phyloP scores from a whole-genome alignment of 2,329 filamentous ascomycete species.

The Coccinonectria pachysandricola region DNA sequence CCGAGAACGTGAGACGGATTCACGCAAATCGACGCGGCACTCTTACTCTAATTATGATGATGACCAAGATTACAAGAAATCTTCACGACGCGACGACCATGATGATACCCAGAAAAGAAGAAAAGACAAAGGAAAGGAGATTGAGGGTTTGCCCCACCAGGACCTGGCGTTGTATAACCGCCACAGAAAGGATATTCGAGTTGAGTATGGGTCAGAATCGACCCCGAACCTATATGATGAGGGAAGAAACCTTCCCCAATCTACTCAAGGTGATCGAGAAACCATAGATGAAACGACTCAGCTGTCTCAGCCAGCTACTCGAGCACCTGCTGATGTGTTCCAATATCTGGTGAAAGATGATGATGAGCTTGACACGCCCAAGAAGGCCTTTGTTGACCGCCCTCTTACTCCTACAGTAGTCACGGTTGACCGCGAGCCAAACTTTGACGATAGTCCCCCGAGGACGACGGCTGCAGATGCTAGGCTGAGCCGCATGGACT shows the following conservation, averaged over 20 bases:
- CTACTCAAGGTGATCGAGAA: constrained; percentile 19
- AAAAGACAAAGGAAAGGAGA: constrained; percentile 16
- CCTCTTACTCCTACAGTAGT: constrained; percentile 40
- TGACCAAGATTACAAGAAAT: constrained; percentile 20
- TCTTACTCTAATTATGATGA: constrained; percentile 20
- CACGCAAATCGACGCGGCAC: constrained; percentile 20
- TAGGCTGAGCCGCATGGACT: constrained; percentile 39
- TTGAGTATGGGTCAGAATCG: constrained; percentile 22
- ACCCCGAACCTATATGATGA: constrained; percentile 11
- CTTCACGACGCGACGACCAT: constrained; percentile 23
- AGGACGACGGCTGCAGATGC: constrained; percentile 17
- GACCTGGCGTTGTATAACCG: constrained; percentile 13
- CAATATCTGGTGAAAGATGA: constrained; percentile 43
- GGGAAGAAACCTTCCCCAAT: constrained; percentile 15
- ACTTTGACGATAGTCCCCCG: constrained; percentile 31
- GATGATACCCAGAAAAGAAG: constrained; percentile 20
- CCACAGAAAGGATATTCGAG: constrained; percentile 18
- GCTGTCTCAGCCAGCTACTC: constrained; percentile 14
- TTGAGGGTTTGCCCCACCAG: constrained; percentile 13
- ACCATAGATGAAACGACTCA: constrained; percentile 15
- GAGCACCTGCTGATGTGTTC: constrained; percentile 42
- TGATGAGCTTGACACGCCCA: constrained; percentile 39
- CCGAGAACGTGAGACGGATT: constrained; percentile 4
- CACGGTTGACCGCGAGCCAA: constrained; percentile 44
- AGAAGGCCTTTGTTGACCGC: constrained; percentile 27